Percentiles rank a stretch among this genome's conserved stretches.
These are phyloP conservation scores for Trifolium subterraneum DNA, from an alignment of 306 rosid genomes.

Conservation along the genomic window DNA sequence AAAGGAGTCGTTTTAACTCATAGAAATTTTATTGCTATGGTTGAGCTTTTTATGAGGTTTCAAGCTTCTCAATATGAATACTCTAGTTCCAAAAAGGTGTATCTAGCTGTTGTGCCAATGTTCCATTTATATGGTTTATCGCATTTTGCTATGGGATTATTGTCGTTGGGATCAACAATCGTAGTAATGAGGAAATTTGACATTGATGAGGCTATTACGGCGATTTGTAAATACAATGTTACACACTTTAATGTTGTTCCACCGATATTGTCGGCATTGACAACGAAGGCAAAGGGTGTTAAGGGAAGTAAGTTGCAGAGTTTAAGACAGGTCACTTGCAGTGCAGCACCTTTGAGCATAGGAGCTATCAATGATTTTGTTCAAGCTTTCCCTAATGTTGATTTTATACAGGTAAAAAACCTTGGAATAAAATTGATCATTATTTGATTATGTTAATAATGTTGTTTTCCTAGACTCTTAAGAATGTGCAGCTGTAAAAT, in stretches of 20 bases:
- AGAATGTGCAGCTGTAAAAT: conserved; percentile 15
- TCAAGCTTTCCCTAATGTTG: conserved; percentile 62
- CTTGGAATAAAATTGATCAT: conserved; percentile 1
- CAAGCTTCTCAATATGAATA: conserved; percentile 77
- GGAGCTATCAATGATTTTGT: conserved; percentile 56
- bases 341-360: conserved; percentile 71
- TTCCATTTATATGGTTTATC: conserved; percentile 80
- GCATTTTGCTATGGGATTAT: conserved; percentile 60
- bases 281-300: conserved; percentile 44
- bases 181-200: conserved; percentile 74
- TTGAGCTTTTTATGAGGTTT: conserved; percentile 70
- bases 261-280: conserved; percentile 64
- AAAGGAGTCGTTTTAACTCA: conserved; percentile 79
- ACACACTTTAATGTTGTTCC: conserved; percentile 88
- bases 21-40: conserved; percentile 62
- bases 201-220: conserved; percentile 52
- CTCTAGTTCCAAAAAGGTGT: conserved; percentile 58
- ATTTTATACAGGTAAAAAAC: conserved; percentile 60
- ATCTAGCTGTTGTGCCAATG: conserved; percentile 77
- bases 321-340: conserved; percentile 25
- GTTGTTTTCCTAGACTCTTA: conserved; percentile 28
- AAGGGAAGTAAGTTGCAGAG: conserved; percentile 42
- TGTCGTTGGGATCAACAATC: conserved; percentile 75
- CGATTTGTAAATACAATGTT: conserved; percentile 62
- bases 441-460: conserved; percentile 9